Conservation (phyloP, 2,329 filamentous ascomycete genomes). For the Phyllosticta paracitricarpa region DNA sequence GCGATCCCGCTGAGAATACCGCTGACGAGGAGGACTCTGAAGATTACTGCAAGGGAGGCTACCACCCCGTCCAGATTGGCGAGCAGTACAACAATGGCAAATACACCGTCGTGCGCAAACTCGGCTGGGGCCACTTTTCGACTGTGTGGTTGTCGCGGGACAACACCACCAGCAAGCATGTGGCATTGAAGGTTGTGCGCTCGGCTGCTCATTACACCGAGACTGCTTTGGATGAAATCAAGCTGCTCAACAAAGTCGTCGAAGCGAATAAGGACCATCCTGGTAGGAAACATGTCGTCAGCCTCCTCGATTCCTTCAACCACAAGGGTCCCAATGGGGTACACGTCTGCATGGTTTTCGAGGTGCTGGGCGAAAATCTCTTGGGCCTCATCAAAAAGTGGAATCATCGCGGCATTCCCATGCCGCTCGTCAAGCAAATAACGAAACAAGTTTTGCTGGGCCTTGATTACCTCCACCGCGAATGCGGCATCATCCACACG, state of each 20-base stretch:
- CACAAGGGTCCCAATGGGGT: slow-evolving; percentile 94
- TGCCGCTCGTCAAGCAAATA: slow-evolving; percentile 95
- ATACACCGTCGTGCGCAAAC: slow-evolving; percentile 91
- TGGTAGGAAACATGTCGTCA: slow-evolving; percentile 90
- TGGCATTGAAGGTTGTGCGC: slow-evolving; percentile 94
- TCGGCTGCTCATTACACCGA: slow-evolving; percentile 98
- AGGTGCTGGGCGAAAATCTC: slow-evolving; percentile 91
- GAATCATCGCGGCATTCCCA: slow-evolving; percentile 96
- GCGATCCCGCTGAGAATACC: slow-evolving; percentile 72
- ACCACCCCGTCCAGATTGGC: slow-evolving; percentile 88
- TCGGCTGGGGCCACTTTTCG: slow-evolving; percentile 98
- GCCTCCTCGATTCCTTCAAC: slow-evolving; percentile 90
- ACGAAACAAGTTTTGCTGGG: slow-evolving; percentile 95
- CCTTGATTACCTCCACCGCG: slow-evolving; percentile 89
- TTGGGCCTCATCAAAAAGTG: slow-evolving; percentile 94
- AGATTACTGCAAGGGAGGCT: slow-evolving; percentile 98
- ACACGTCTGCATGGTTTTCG: slow-evolving; percentile 99
- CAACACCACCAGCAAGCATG: slow-evolving; percentile 82
- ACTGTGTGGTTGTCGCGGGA: slow-evolving; percentile 82
- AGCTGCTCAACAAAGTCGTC: slow-evolving; percentile 92
- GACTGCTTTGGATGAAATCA: slow-evolving; percentile 97
- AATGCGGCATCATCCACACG: slow-evolving; percentile 98
- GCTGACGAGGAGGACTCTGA: slow-evolving; percentile 98
- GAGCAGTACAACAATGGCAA: slow-evolving; percentile 97
- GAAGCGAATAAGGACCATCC: slow-evolving; percentile 91